These are phyloP conservation scores for Stagonosporopsis cucurbitacearum DNA, from an alignment of 2,329 filamentous ascomycete genomes.

Conservation along the genomic window DNA sequence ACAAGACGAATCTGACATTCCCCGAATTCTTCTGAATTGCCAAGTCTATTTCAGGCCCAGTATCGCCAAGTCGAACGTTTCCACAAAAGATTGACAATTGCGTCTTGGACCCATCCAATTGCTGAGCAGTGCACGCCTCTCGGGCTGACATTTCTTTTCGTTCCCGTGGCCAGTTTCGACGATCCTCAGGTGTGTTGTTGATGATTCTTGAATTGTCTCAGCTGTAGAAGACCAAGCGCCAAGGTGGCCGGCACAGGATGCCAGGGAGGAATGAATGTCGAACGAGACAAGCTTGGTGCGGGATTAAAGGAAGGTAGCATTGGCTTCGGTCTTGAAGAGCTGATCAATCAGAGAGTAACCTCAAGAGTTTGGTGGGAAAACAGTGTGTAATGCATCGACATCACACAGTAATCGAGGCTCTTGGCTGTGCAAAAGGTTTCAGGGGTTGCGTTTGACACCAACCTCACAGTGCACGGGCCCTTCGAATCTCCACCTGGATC, in stretches of 20 bases:
- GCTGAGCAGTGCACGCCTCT: background rate
- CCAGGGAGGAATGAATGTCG: slow-evolving; percentile 9
- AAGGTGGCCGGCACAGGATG: slow-evolving; percentile 4
- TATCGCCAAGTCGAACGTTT: slow-evolving; percentile 11
- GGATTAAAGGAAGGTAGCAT: slow-evolving; percentile 2
- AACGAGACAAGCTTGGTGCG: background rate
- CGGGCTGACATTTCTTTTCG: background rate
- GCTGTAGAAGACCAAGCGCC: slow-evolving; percentile 14
- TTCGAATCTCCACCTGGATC: slow-evolving; percentile 2
- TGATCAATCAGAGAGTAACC: background rate
- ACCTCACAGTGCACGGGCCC: slow-evolving; percentile 18
- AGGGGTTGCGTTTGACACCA: slow-evolving; percentile 3
- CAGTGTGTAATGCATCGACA: background rate
- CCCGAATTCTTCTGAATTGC: slow-evolving; percentile 26
- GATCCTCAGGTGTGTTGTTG: background rate
- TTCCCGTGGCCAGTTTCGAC: background rate
- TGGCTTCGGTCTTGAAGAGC: background rate
- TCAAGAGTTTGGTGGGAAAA: background rate
- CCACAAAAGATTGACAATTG: slow-evolving; percentile 17
- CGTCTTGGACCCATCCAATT: background rate
- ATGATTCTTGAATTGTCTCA: slow-evolving; percentile 11
- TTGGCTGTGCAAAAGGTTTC: slow-evolving; percentile 20
- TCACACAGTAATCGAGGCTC: slow-evolving; percentile 30
- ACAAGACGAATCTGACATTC: slow-evolving; percentile 16
- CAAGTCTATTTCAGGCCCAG: slow-evolving; percentile 16